Base-by-base conservation (phyloP, 1,139 yeast genomes). In the Pneumocystis murina region DNA sequence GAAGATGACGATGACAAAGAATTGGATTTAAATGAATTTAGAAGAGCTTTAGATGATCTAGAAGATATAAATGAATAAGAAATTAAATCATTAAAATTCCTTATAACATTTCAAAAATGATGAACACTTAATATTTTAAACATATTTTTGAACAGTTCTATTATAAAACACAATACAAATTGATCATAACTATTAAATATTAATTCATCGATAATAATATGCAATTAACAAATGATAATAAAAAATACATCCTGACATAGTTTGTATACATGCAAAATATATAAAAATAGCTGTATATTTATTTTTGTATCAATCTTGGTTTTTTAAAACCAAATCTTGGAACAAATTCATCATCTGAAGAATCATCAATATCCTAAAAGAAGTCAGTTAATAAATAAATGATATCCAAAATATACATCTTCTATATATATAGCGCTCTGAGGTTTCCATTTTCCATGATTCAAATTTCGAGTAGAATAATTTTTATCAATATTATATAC, bases 1-100 rank as follows among this genome's bases (percentile, higher is more conserved):
- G 69, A 66, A 28, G 68, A 65, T 16, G 67, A 61, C 8, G 72
- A 85, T 62, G 92, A 87, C 71, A 33, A 33, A 48, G n/a, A 16
- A 48, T 87, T 78, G 68, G 76, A 72, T 30, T 12, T 58, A 40
- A 58, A 36, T 30, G 60, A 40, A 58, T 58, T 58, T 24, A 58
- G 60, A 12, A 58, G 28, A 58, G 60, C 30, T 10, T 3, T 20
- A 30, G 60, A 38, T 38, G 60, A 58, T 14, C 14, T 12, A 24
- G 60, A 58, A 58, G 39, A 58, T 48, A 48, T 48, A 12, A 8
- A 48, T 10, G 28, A 24, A 10, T 10, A 48, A 14, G 33, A 48
- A 48, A n/a, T 39, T 5, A n/a, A 24, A 24, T 24, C 1, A 48
- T 48, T 10, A 24, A 4, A 48, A 40, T 40, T 48, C 24, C 28